Conservation (phyloP, 345 rosid species). For the Lepidium sativum region DNA sequence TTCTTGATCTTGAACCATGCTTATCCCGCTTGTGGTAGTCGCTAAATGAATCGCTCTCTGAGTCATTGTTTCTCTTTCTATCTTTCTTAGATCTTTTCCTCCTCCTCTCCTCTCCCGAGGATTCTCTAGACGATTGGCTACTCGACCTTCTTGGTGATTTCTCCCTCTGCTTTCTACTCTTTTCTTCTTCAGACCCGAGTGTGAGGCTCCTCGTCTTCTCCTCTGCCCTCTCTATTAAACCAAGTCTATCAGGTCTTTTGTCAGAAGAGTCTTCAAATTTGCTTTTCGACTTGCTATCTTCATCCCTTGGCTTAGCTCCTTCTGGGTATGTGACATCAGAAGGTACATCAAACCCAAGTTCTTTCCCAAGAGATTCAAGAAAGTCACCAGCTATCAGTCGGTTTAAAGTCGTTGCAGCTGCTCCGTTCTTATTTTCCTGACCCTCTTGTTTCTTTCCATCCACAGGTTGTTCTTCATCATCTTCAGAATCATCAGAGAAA, state of each 20-base stretch:
- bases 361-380: slow-evolving; percentile 87
- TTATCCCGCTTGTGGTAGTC: slow-evolving; percentile 34
- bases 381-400: slow-evolving; percentile 94
- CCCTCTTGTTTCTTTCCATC: slow-evolving; percentile 33
- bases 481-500: slow-evolving; percentile 89
- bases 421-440: slow-evolving; percentile 58
- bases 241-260: slow-evolving; percentile 11
- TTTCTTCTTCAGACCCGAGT: slow-evolving; percentile 48
- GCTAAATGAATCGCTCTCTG: slow-evolving; percentile 46
- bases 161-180: slow-evolving; percentile 34
- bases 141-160: slow-evolving; percentile 27
- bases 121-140: slow-evolving; percentile 27
- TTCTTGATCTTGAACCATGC: slow-evolving; percentile 45
- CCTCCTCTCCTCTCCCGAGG: slow-evolving; percentile 55
- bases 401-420: slow-evolving; percentile 68
- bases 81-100: slow-evolving; percentile 39
- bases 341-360: slow-evolving; percentile 92
- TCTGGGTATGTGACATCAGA: slow-evolving; percentile 40
- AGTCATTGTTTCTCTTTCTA: slow-evolving; percentile 39
- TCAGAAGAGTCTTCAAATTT: slow-evolving; percentile 20
- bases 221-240: slow-evolving; percentile 21
- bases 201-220: slow-evolving; percentile 31
- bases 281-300: slow-evolving; percentile 22
- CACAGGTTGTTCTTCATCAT: slow-evolving; percentile 44
- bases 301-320: slow-evolving; percentile 23